Evolutionary conservation across 2,329 filamentous ascomycete genomes (phyloP).

Genomic region (Pseudogymnoascus sp.): DNA sequence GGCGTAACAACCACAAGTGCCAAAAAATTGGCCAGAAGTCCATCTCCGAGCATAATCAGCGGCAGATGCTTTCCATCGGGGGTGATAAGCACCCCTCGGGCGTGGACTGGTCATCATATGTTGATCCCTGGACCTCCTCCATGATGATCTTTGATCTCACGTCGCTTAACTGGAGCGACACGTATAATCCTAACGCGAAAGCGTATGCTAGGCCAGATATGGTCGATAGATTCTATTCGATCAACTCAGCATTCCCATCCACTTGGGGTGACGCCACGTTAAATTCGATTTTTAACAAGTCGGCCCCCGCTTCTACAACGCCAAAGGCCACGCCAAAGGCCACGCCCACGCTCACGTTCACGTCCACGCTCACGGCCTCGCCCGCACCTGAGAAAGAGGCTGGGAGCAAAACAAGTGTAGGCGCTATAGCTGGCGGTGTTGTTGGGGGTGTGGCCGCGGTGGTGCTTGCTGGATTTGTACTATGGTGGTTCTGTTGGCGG

Average conservation of each 20-base stretch:
- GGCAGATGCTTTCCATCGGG: not conserved
- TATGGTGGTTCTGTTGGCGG: slow-evolving; percentile 67
- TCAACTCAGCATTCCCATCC: not conserved
- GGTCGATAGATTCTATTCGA: slow-evolving; percentile 13
- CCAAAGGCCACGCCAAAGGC: not conserved
- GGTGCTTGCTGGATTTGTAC: slow-evolving; percentile 63
- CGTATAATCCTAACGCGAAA: slow-evolving; percentile 6
- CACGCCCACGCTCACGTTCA: not conserved
- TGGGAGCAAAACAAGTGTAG: slow-evolving; percentile 48
- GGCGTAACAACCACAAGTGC: not conserved
- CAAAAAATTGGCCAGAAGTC: not conserved
- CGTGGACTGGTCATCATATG: slow-evolving; percentile 1
- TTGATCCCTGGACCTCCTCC: slow-evolving; percentile 12
- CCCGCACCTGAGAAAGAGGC: not conserved
- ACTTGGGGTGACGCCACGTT: not conserved
- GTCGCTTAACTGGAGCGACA: not conserved
- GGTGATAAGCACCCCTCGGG: slow-evolving; percentile 6
- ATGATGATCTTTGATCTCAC: not conserved
- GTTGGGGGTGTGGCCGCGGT: slow-evolving; percentile 74
- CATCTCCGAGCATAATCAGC: not conserved
- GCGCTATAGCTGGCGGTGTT: slow-evolving; percentile 86
- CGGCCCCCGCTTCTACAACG: not conserved
- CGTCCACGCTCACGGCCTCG: not conserved
- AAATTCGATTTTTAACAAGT: not conserved
- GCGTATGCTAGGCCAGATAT: slow-evolving; percentile 13